phyloP scores from a whole-genome alignment of 2,329 filamentous ascomycete genomes.

The Drechslerella coelobrocha region DNA sequence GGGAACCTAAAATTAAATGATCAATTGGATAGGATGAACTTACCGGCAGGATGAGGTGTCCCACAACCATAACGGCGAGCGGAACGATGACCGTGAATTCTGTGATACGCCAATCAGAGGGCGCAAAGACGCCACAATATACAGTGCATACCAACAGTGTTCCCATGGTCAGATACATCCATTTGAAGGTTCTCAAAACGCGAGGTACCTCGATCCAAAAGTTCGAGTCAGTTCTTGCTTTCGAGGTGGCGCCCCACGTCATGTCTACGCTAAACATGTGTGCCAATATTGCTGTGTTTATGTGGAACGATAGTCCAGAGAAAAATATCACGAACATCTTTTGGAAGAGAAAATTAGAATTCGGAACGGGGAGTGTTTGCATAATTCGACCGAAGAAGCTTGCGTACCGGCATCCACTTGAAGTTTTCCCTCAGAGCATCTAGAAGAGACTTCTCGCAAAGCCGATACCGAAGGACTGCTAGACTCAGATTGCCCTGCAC shows the following conservation, averaged over 20 bases:
- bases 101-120: conserved; percentile 65
- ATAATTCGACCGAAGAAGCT: not conserved
- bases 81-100: conserved; percentile 69
- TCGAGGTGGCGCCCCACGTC: conserved; percentile 55
- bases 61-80: conserved; percentile 63
- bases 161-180: conserved; percentile 52
- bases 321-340: conserved; percentile 11
- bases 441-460: conserved; percentile 64
- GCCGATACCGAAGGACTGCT: conserved; percentile 69
- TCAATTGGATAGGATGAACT: not conserved
- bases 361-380: not conserved
- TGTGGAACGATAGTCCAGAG: conserved; percentile 50
- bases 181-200: conserved; percentile 32
- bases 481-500: conserved; percentile 59
- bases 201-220: conserved; percentile 34
- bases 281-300: conserved; percentile 22
- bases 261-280: conserved; percentile 61
- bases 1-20: not conserved
- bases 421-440: conserved; percentile 65
- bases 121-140: conserved; percentile 53
- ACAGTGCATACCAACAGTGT: conserved; percentile 54
- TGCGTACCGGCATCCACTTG: conserved; percentile 66
- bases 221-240: conserved; percentile 32
- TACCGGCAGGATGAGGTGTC: conserved; percentile 68
- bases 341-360: not conserved